Conservation (phyloP, 768 basidiomycete genomes). For the Leccinellum luteum region DNA sequence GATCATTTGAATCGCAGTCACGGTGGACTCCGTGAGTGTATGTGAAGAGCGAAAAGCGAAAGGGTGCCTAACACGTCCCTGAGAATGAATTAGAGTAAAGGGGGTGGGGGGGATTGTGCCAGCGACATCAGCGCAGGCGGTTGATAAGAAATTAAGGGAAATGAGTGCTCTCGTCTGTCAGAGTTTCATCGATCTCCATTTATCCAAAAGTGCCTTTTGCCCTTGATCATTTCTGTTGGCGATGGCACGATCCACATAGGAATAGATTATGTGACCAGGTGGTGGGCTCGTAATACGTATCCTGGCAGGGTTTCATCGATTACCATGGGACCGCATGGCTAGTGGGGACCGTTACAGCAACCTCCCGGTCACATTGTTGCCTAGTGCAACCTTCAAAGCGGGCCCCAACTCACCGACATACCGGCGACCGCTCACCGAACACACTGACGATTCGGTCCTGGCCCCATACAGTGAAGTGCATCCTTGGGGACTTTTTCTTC, state of each 20-base stretch:
- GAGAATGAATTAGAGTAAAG: background rate
- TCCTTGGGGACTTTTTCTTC: background rate
- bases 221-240: background rate
- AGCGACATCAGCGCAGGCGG: background rate
- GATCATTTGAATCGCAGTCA: background rate
- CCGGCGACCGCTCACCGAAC: background rate
- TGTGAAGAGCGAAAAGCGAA: background rate
- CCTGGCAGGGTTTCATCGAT: background rate
- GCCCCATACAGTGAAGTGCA: background rate
- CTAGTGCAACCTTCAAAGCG: background rate
- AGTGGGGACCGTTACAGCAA: background rate
- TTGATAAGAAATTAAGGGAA: background rate
- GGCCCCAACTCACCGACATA: background rate
- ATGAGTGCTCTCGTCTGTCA: background rate
- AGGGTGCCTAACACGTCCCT: background rate
- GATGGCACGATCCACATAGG: background rate
- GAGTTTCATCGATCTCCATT: background rate
- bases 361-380: background rate
- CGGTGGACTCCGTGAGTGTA: no score
- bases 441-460: background rate
- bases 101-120: background rate
- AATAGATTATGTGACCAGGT: background rate
- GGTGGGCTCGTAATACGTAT: background rate
- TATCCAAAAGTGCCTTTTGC: background rate
- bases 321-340: background rate